phyloP scores from a whole-genome alignment of 2,329 filamentous ascomycete genomes.

The Sporothrix brasiliensis region DNA sequence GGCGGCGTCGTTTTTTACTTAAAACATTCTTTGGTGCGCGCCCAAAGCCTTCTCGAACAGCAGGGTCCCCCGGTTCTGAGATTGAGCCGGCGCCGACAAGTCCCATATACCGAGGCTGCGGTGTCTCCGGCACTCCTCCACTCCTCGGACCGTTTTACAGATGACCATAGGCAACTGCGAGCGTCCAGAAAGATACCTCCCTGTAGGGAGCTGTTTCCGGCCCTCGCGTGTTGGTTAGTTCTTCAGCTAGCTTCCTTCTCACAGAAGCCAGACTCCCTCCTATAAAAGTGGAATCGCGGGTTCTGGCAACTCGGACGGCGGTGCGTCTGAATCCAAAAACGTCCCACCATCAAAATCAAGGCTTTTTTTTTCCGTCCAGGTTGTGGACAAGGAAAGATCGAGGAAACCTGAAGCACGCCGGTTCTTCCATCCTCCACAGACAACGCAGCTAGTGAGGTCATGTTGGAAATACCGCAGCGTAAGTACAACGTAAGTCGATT shows the following conservation, averaged over 20 bases:
- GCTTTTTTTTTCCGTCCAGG: background rate
- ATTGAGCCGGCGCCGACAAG: background rate
- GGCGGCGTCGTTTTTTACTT: no score
- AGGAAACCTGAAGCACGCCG: no score
- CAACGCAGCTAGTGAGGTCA: background rate
- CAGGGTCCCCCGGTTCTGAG: background rate
- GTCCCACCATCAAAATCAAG: constrained; percentile 5
- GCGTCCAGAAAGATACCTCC: background rate
- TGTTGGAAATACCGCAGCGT: no score
- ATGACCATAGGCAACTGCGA: background rate
- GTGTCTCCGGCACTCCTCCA: background rate
- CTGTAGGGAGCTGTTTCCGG: background rate
- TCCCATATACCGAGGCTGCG: no score
- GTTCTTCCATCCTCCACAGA: background rate
- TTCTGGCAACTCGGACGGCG: background rate
- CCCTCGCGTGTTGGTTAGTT: constrained; percentile 7
- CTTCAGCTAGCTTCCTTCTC: background rate
- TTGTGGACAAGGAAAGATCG: background rate
- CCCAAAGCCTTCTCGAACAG: constrained; percentile 11
- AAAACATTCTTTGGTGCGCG: background rate
- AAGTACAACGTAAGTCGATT: no score
- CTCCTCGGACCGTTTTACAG: background rate
- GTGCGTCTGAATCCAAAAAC: background rate
- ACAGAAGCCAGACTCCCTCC: background rate
- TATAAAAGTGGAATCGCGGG: background rate